A percentile compares a stretch with the other conserved stretches of the same genome.
Conservation (phyloP, 192 early-diverging fungal species). For the Diversispora eburnea region DNA sequence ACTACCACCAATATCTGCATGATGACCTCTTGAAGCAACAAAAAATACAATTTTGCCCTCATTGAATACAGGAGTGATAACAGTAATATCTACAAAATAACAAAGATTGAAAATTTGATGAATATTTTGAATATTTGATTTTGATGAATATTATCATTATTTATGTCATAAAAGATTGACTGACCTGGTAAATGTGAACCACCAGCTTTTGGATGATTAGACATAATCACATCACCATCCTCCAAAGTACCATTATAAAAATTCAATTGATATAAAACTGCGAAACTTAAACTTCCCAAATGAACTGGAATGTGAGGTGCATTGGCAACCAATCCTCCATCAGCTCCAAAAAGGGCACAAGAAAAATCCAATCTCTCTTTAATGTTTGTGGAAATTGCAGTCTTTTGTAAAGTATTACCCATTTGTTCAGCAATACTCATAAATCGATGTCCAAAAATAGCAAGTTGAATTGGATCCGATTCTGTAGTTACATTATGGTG, state of each 20-base stretch:
- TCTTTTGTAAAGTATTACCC: conserved; percentile 92
- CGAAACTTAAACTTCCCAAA: conserved; percentile 89
- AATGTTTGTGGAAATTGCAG: conserved; percentile 93
- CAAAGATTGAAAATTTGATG: neutral
- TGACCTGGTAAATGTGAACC: conserved; percentile 84
- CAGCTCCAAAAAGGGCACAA: conserved; percentile 91
- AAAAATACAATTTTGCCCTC: conserved; percentile 81
- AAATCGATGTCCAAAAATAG: conserved; percentile 93
- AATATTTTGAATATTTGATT: neutral
- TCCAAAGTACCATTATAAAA: conserved; percentile 59
- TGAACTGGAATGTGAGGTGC: conserved; percentile 92
- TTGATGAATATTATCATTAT: neutral
- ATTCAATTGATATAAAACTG: conserved; percentile 88
- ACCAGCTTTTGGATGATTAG: conserved; percentile 94
- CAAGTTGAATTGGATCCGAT: conserved; percentile 85
- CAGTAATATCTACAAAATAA: conserved; percentile 69
- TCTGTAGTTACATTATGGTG: conserved; percentile 47
- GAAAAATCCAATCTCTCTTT: conserved; percentile 98
- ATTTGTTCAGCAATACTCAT: conserved; percentile 99
- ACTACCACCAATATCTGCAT: conserved; percentile 92
- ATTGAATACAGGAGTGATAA: conserved; percentile 93
- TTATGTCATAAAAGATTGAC: too few species aligned
- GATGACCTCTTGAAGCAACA: conserved; percentile 90
- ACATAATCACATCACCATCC: conserved; percentile 93
- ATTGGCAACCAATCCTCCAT: conserved; percentile 81